These are phyloP conservation scores for Sphagnum tenellum DNA, from an alignment of 225 moss, liverwort and hornwort species.

Conservation along the genomic window DNA sequence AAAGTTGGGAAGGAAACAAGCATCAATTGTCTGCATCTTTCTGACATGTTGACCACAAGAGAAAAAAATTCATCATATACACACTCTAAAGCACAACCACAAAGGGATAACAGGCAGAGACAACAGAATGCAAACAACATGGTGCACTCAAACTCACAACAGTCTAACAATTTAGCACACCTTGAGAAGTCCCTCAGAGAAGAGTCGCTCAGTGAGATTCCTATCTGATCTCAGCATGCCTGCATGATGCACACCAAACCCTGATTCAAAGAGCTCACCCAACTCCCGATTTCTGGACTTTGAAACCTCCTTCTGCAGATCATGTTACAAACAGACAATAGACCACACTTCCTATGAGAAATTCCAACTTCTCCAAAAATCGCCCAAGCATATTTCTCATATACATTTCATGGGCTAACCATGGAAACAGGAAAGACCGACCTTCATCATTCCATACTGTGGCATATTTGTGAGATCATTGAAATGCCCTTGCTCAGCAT, in stretches of 20 bases:
- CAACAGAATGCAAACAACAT: too few species aligned
- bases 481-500: conserved; percentile 72
- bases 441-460: conserved; percentile 78
- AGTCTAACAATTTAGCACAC: conserved; percentile 14
- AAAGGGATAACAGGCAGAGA: too few species aligned
- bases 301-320: conserved; percentile 67
- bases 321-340: background rate
- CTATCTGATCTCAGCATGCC: conserved; percentile 96
- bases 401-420: background rate
- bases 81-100: too few species aligned
- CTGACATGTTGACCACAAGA: background rate
- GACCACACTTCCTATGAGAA: too few species aligned
- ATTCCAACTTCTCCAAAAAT: too few species aligned
- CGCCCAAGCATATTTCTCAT: background rate
- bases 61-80: background rate
- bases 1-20: background rate
- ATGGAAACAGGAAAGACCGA: conserved; percentile 4
- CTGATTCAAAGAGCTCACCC: conserved; percentile 72
- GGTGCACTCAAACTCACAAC: too few species aligned
- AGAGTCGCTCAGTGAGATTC: conserved; percentile 79
- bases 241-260: conserved; percentile 97
- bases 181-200: conserved; percentile 86
- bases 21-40: background rate
- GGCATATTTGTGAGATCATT: conserved; percentile 66
- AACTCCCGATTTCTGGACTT: conserved; percentile 95